Percentiles rank a stretch among this genome's conserved stretches.
phyloP scores from a whole-genome alignment of 1,284 basidiomycete species.

The Tilletiopsis washingtonensis region DNA sequence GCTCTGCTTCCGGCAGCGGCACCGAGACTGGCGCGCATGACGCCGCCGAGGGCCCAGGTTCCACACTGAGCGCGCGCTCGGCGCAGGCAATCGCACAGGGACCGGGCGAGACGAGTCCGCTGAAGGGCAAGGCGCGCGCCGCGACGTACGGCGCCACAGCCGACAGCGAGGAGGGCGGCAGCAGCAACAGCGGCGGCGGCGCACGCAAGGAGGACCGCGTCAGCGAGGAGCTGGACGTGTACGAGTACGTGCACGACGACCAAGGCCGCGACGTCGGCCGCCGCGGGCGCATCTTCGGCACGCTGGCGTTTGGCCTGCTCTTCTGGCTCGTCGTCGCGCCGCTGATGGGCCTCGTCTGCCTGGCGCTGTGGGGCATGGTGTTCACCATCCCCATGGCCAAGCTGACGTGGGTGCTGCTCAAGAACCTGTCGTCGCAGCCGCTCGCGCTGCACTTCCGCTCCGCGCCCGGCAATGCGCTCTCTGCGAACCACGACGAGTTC shows the following conservation, averaged over 20 bases:
- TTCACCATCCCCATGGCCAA: slow-evolving; percentile 97
- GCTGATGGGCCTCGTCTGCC: slow-evolving; percentile 58
- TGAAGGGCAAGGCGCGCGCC: slow-evolving; percentile 22
- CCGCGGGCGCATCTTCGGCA: slow-evolving; percentile 23
- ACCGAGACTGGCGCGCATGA: neutral
- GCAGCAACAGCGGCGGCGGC: slow-evolving; percentile 2
- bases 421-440: slow-evolving; percentile 71
- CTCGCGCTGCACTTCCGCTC: slow-evolving; percentile 81
- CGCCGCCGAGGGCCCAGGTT: neutral
- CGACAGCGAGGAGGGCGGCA: slow-evolving; percentile 12
- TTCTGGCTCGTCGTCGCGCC: slow-evolving; percentile 88
- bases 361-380: slow-evolving; percentile 85
- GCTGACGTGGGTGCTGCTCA: slow-evolving; percentile 84
- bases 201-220: slow-evolving; percentile 21
- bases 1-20: neutral
- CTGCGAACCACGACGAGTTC: slow-evolving; percentile 9
- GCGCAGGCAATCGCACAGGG: too few species aligned
- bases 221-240: slow-evolving; percentile 31
- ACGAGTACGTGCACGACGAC: slow-evolving; percentile 40
- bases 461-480: slow-evolving; percentile 16
- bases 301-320: slow-evolving; percentile 49
- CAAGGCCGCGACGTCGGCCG: slow-evolving; percentile 32
- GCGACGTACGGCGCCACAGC: slow-evolving; percentile 6
- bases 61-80: neutral
- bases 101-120: slow-evolving; percentile 14